Evolutionary conservation across 371 early-diverging fungal species (phyloP).

Genomic region (Mucor saturninus): DNA sequence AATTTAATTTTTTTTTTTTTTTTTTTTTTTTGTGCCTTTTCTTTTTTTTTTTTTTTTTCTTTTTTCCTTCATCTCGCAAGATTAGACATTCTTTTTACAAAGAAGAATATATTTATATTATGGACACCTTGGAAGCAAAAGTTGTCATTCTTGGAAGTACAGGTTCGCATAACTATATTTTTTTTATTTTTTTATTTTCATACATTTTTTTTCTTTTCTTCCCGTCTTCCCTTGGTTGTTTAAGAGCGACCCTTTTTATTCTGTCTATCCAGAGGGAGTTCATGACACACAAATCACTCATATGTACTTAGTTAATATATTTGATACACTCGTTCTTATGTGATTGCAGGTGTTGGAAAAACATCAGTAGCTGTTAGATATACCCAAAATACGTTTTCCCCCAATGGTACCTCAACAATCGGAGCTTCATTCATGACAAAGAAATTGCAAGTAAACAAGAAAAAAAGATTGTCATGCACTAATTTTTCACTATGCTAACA

Average conservation of each 20-base stretch:
- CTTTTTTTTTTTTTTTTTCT: not conserved
- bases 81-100: slow-evolving; percentile 1
- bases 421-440: slow-evolving; percentile 77
- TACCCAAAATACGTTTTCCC: slow-evolving; percentile 72
- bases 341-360: slow-evolving; percentile 66
- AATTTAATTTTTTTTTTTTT: slow-evolving; percentile 7
- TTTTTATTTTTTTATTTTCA: not conserved
- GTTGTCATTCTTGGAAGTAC: slow-evolving; percentile 71
- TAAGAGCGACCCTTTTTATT: no score
- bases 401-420: slow-evolving; percentile 72
- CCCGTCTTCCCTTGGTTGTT: no score
- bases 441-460: slow-evolving; percentile 48
- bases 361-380: slow-evolving; percentile 75
- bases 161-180: slow-evolving; percentile 43
- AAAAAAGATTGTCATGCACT: not conserved
- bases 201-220: slow-evolving; percentile 8
- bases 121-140: slow-evolving; percentile 64
- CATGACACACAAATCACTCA: slow-evolving; percentile 9
- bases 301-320: slow-evolving; percentile 5
- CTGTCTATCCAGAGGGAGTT: not conserved
- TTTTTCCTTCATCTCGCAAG: slow-evolving; percentile 7
- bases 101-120: not conserved
- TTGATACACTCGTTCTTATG: slow-evolving; percentile 23
- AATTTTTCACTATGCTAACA: not conserved
- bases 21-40: not conserved